Evolutionary conservation across 2,329 filamentous ascomycete species (phyloP).

Genomic region (Fusarium sp.): DNA sequence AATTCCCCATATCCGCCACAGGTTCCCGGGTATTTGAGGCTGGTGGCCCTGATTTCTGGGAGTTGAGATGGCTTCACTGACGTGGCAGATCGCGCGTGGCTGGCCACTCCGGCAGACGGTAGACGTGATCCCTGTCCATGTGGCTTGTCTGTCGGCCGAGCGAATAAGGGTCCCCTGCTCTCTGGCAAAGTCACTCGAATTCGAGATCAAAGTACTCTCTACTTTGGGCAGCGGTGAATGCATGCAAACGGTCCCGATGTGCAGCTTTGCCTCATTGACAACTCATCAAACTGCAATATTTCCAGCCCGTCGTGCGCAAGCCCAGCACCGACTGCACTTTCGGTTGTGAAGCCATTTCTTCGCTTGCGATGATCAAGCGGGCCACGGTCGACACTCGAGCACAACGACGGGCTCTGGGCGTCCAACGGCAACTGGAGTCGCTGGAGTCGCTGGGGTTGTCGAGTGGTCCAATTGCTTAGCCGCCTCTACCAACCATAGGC

Average conservation of each 20-base stretch:
- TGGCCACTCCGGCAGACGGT: conserved; percentile 46
- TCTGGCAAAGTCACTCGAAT: conserved; percentile 47
- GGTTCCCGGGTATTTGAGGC: conserved; percentile 52
- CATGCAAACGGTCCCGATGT: conserved; percentile 34
- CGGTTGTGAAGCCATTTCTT: conserved; percentile 28
- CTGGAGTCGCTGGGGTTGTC: conserved; percentile 35
- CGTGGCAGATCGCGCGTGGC: conserved; percentile 59
- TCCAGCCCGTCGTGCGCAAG: conserved; percentile 44
- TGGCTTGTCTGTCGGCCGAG: conserved; percentile 41
- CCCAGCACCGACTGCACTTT: conserved; percentile 11
- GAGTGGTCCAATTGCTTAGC: conserved; percentile 44
- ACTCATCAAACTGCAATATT: conserved; percentile 46
- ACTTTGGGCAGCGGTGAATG: conserved; percentile 47
- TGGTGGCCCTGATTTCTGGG: conserved; percentile 47
- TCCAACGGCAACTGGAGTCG: conserved; percentile 26
- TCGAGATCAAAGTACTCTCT: conserved; percentile 48
- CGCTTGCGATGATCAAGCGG: conserved; percentile 34
- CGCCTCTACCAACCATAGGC: conserved; percentile 53
- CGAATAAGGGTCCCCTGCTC: conserved; percentile 44
- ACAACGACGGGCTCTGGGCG: conserved; percentile 26
- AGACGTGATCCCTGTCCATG: conserved; percentile 41
- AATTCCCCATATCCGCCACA: conserved; percentile 38
- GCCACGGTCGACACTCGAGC: conserved; percentile 6
- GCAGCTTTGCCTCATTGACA: conserved; percentile 47
- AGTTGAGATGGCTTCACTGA: conserved; percentile 49